Conservation (phyloP, 805 yeast genomes). For the Teunomyces pallodes region DNA sequence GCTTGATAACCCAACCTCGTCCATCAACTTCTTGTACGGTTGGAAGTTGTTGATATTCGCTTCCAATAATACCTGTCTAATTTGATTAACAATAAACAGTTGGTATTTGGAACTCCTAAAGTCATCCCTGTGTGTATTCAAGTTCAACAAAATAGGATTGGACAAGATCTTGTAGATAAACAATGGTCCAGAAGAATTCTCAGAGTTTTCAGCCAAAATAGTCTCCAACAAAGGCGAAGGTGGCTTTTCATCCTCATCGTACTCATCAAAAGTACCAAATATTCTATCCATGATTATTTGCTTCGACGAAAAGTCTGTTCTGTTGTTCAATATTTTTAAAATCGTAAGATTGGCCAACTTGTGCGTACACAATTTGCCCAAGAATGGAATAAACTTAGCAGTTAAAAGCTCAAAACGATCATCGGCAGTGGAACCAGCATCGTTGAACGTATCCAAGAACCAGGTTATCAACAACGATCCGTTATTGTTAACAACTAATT, state of each 20-base stretch:
- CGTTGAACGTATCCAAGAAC: constrained; percentile 76
- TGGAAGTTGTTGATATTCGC: constrained; percentile 55
- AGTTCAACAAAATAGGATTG: constrained; percentile 53
- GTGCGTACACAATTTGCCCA: constrained; percentile 67
- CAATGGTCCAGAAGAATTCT: constrained; percentile 49
- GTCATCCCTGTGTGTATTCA: constrained; percentile 14
- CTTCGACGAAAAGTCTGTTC: constrained; percentile 63
- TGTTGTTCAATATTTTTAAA: constrained; percentile 69
- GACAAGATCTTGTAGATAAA: constrained; percentile 79
- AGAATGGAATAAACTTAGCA: constrained; percentile 56
- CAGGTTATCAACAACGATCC: constrained; percentile 90
- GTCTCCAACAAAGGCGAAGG: constrained; percentile 51
- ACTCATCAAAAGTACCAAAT: constrained; percentile 49
- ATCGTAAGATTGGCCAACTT: constrained; percentile 83
- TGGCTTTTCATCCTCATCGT: constrained; percentile 17
- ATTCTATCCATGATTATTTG: constrained; percentile 60
- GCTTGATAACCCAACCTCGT: constrained; percentile 76
- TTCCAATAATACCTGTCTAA: constrained; percentile 61
- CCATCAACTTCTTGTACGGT: constrained; percentile 82
- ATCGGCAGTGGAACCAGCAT: constrained; percentile 28
- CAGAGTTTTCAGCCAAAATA: constrained; percentile 62
- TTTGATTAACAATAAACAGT: constrained; percentile 56
- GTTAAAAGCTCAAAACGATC: constrained; percentile 67
- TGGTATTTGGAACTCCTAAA: constrained; percentile 36
- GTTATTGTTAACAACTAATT: constrained; percentile 76